Evolutionary conservation across 371 early-diverging fungal genomes (phyloP).

Genomic region (Mortierella sp.): DNA sequence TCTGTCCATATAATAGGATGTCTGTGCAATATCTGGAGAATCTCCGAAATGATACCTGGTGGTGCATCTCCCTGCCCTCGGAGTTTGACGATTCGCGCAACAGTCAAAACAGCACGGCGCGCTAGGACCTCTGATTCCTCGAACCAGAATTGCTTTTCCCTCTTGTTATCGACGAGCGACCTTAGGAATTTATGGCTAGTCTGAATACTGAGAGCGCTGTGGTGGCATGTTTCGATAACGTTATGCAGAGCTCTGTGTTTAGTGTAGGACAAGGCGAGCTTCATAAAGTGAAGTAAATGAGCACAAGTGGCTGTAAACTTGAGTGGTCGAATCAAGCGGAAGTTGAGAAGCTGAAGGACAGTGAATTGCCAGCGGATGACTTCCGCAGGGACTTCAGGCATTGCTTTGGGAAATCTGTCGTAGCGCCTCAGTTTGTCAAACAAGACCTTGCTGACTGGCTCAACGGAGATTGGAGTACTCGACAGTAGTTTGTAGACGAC

Average conservation of each 20-base stretch:
- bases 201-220: conserved; percentile 64
- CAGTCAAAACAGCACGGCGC: conserved; percentile 67
- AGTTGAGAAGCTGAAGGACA: conserved; percentile 81
- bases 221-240: conserved; percentile 47
- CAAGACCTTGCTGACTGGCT: conserved; percentile 81
- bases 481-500: conserved; percentile 82
- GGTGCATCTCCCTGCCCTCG: conserved; percentile 74
- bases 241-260: conserved; percentile 50
- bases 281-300: conserved; percentile 69
- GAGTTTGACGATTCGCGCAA: conserved; percentile 72
- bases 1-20: conserved; percentile 70
- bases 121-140: conserved; percentile 77
- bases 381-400: conserved; percentile 24
- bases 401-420: conserved; percentile 68
- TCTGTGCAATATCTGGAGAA: conserved; percentile 66
- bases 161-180: conserved; percentile 69
- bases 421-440: conserved; percentile 81
- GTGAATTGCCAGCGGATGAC: conserved; percentile 78
- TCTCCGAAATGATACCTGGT: conserved; percentile 66
- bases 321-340: conserved; percentile 71
- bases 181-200: conserved; percentile 70
- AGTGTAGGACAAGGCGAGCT: conserved; percentile 46
- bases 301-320: conserved; percentile 56
- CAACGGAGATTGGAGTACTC: conserved; percentile 83
- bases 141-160: conserved; percentile 76